Evolutionary conservation across 257 asterid genomes (phyloP).

Genomic region (Nicotiana tomentosiformis): DNA sequence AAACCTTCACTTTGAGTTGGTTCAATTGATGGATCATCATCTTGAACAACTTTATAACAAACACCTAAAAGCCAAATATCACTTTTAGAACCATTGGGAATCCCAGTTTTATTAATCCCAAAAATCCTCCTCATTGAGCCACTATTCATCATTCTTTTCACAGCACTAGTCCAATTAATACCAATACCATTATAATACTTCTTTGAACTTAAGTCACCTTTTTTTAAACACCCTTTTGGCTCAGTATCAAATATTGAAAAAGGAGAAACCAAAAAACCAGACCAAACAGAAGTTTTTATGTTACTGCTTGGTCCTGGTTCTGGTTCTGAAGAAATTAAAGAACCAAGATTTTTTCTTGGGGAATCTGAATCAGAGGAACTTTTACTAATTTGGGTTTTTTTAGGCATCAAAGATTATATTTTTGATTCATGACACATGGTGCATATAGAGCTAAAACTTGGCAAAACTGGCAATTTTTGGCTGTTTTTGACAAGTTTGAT

Average conservation of each 20-base stretch:
- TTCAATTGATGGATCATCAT: constrained; percentile 50
- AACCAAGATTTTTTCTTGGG: not conserved
- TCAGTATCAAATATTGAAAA: constrained; percentile 28
- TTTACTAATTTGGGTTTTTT: not conserved
- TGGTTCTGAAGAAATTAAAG: constrained; percentile 22
- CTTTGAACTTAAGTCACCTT: constrained; percentile 11
- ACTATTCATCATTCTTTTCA: constrained; percentile 73
- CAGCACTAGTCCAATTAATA: constrained; percentile 45
- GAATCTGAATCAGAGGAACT: constrained; percentile 13
- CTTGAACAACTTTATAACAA: constrained; percentile 64
- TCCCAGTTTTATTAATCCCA: constrained; percentile 48
- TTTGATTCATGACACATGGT: constrained; percentile 7
- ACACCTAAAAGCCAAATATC: constrained; percentile 92
- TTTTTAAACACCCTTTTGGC: constrained; percentile 17
- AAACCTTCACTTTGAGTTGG: constrained; percentile 85
- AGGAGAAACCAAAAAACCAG: constrained; percentile 32
- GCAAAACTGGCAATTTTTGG: not conserved
- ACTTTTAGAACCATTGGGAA: constrained; percentile 45
- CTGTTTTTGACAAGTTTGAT: too few species aligned
- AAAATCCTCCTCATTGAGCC: constrained; percentile 77
- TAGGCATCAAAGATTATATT: constrained; percentile 12
- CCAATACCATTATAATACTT: constrained; percentile 39
- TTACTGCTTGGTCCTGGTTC: constrained; percentile 36
- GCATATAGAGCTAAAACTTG: not conserved
- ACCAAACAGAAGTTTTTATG: constrained; percentile 21